Evolutionary conservation across 768 basidiomycete species (phyloP), one percentile per base, ranked within the genome.

Genomic region (Mycena maculata): DNA sequence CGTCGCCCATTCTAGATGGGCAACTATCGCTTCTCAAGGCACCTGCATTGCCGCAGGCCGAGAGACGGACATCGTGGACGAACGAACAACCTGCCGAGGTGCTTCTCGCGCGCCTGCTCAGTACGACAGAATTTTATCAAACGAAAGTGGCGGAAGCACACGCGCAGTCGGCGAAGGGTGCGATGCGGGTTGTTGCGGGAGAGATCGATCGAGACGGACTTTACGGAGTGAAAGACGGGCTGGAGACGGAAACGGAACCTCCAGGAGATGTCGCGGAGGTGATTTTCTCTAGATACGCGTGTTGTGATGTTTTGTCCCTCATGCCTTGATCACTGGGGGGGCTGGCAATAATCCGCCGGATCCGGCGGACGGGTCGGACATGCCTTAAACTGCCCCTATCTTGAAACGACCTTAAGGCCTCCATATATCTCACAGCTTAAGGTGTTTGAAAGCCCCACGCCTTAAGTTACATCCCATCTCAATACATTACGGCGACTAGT

Each of bases 141-240:
- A 77, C 72, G 8, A 88, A 88, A 72, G 79, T 92, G 38, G 72
- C 74, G 3, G 75, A 78, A 36, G 81, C 81, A 7, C 79, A 79
- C 13, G 79, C 79, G 12, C 80, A 78, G 48, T 86, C 84, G 12
- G 87, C 88, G n/a, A 84, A 80, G 67, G 80, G 83, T 42, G 87
- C 88, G 1, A 80, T 92, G 78, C 82, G 81, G n/a, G 73, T 84
- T 9, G 83, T 92, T n/a, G 82, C 86, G 33, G 77, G 80, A 65
- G 86, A 90, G 41, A 85, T 92, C 25, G 91, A 92, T 64, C 80
- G 79, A 60, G 84, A 90, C 69, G 91, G 91, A 0, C 72, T 91
- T 56, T 82, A 85, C 45, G 81, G 77, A 12, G 74, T 75, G n/a
- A 73, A 68, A 42, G 73, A 76, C 18, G 30, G 60, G 25, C 71